These are phyloP conservation scores for Peltaster fructicola DNA, from an alignment of 2,329 filamentous ascomycete species.

Conservation along the genomic window DNA sequence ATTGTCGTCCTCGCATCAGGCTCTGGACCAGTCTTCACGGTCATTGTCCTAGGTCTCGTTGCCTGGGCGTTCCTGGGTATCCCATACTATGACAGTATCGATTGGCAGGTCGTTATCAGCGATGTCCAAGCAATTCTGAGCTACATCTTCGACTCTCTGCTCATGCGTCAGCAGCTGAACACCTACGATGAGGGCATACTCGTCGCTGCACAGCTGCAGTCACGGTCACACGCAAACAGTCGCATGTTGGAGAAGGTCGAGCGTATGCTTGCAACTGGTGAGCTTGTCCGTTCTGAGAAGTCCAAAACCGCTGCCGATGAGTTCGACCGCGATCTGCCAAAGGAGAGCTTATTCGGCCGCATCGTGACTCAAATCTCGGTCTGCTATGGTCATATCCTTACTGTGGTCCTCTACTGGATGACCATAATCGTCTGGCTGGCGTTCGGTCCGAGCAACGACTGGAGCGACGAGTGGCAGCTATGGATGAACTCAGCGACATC, in stretches of 20 bases:
- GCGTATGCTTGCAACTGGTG: neutral
- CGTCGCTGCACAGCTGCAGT: slow-evolving; percentile 2
- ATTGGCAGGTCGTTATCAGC: slow-evolving; percentile 17
- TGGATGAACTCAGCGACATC: slow-evolving; percentile 29
- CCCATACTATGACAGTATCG: slow-evolving; percentile 8
- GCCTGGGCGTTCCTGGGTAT: slow-evolving; percentile 16
- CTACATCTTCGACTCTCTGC: slow-evolving; percentile 18
- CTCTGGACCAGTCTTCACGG: slow-evolving; percentile 4
- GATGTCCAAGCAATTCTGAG: slow-evolving; percentile 19
- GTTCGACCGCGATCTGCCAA: slow-evolving; percentile 1
- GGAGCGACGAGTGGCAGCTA: slow-evolving; percentile 12
- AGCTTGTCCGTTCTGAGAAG: neutral
- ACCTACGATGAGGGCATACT: slow-evolving; percentile 5
- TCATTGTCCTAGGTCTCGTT: slow-evolving; percentile 7
- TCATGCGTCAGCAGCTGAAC: slow-evolving; percentile 12
- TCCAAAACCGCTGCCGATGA: neutral
- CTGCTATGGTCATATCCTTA: slow-evolving; percentile 3
- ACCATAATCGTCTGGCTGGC: slow-evolving; percentile 5
- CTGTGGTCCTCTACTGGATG: slow-evolving; percentile 3
- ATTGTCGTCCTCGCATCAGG: slow-evolving; percentile 4
- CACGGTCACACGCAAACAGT: neutral
- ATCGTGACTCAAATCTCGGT: slow-evolving; percentile 1
- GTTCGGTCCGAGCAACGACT: slow-evolving; percentile 4
- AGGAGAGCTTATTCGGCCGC: slow-evolving; percentile 1
- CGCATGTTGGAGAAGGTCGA: slow-evolving; percentile 1